Conservation (phyloP, 2,329 filamentous ascomycete genomes). For the Rhynchosporium agropyri region DNA sequence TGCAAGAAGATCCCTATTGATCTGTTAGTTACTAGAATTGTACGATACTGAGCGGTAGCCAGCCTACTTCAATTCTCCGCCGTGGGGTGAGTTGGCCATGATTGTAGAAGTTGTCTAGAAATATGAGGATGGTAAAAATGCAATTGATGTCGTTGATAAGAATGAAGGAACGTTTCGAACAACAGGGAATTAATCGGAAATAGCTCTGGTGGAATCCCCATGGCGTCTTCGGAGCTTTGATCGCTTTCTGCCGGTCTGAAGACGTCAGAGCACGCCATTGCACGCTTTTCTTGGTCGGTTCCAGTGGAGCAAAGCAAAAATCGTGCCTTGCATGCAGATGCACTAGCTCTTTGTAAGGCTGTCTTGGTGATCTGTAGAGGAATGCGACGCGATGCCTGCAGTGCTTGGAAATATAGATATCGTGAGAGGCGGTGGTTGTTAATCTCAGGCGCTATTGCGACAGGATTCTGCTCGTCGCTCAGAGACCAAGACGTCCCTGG, state of each 20-base stretch:
- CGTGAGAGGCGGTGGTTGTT: background rate
- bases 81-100: constrained; percentile 76
- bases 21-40: constrained; percentile 14
- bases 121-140: background rate
- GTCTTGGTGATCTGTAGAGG: constrained; percentile 3
- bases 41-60: background rate
- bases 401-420: background rate
- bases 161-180: background rate
- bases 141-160: background rate
- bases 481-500: no score
- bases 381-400: background rate
- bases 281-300: constrained; percentile 6
- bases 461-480: no score
- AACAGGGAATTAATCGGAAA: background rate
- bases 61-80: constrained; percentile 81
- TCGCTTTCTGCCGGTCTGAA: constrained; percentile 12
- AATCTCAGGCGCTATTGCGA: background rate
- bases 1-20: constrained; percentile 74
- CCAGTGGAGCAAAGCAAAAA: background rate
- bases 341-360: background rate
- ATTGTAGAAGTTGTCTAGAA: constrained; percentile 34
- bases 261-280: constrained; percentile 15
- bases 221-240: constrained; percentile 7
- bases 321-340: background rate
- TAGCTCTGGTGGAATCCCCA: background rate